Conservation (phyloP, 495 filamentous ascomycete genomes). For the Extremus antarcticus region DNA sequence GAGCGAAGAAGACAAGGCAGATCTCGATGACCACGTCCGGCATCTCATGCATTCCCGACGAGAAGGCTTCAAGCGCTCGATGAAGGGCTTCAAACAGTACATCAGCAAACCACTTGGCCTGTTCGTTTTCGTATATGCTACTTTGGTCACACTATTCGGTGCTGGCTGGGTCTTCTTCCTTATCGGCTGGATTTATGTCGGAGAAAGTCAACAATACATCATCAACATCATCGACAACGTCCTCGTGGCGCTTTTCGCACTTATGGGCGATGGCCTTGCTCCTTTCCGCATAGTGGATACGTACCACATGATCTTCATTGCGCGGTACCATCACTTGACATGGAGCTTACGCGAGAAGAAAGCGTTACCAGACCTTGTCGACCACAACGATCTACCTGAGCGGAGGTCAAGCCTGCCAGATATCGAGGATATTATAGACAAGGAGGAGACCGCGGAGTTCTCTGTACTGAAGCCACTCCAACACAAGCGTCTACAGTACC, state of each 20-base stretch:
- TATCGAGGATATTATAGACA: slow-evolving; percentile 20
- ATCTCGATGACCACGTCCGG: slow-evolving; percentile 69
- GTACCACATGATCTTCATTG: slow-evolving; percentile 69
- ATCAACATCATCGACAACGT: slow-evolving; percentile 69
- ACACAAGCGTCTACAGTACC: slow-evolving; percentile 53
- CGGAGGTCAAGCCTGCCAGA: slow-evolving; percentile 16
- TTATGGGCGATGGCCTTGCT: slow-evolving; percentile 66
- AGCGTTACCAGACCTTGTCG: slow-evolving; percentile 49
- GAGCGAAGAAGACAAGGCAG: slow-evolving; percentile 54
- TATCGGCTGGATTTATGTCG: slow-evolving; percentile 78
- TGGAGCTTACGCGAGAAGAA: slow-evolving; percentile 58
- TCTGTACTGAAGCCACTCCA: slow-evolving; percentile 52
- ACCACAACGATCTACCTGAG: slow-evolving; percentile 60
- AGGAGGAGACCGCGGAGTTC: slow-evolving; percentile 37
- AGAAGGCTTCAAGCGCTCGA: slow-evolving; percentile 60
- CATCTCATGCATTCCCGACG: slow-evolving; percentile 72
- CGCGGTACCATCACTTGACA: slow-evolving; percentile 54
- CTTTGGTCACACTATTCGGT: slow-evolving; percentile 68
- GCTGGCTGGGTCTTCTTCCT: slow-evolving; percentile 75
- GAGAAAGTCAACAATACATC: slow-evolving; percentile 52
- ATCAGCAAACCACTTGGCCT: slow-evolving; percentile 61
- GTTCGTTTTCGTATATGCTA: slow-evolving; percentile 68
- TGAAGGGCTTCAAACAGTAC: slow-evolving; percentile 69
- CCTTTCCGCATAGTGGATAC: slow-evolving; percentile 70
- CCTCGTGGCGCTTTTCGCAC: slow-evolving; percentile 63